A percentile compares a stretch with the other conserved stretches of the same genome.
These are phyloP conservation scores for Kluyveromyces sp. DNA, from an alignment of 1,139 yeast genomes.

Conservation along the genomic window DNA sequence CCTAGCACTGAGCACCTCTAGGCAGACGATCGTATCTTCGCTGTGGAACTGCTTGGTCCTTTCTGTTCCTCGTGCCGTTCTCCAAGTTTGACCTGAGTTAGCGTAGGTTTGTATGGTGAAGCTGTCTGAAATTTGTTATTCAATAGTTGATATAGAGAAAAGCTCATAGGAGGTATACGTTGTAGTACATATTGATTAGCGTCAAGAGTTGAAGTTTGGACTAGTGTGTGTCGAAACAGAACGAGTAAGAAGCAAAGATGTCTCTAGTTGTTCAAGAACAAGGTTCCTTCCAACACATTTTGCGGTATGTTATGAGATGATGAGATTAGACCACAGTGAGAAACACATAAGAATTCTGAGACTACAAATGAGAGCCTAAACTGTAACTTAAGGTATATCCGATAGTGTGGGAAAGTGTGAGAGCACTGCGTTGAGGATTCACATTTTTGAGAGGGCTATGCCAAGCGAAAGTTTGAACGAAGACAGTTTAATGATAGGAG, in stretches of 20 bases:
- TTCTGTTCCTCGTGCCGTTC: neutral
- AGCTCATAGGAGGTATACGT: neutral
- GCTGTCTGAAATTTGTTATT: neutral
- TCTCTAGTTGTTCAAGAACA: constrained; percentile 98
- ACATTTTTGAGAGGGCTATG: too few relatives aligned
- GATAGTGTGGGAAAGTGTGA: too few relatives aligned
- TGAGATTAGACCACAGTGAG: neutral
- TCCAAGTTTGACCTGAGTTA: neutral
- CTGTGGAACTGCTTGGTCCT: neutral
- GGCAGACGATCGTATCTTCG: neutral
- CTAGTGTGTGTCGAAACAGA: constrained; percentile 1
- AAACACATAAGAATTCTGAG: neutral
- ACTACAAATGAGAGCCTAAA: too few relatives aligned
- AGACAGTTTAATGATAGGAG: too few relatives aligned
- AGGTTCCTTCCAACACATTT: constrained; percentile 99
- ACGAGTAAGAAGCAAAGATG: constrained; percentile 42
- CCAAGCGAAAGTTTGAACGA: too few relatives aligned
- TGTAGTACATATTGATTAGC: neutral
- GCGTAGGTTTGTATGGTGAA: neutral
- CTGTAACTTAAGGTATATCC: too few relatives aligned
- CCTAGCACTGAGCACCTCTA: neutral
- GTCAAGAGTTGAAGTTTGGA: neutral
- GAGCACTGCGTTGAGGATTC: too few relatives aligned
- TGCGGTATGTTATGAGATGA: constrained; percentile 69
- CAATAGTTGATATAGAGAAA: neutral